A percentile compares a stretch with the other conserved stretches of the same genome.
Conservation (phyloP, 345 rosid genomes). For the Linum trigynum region DNA sequence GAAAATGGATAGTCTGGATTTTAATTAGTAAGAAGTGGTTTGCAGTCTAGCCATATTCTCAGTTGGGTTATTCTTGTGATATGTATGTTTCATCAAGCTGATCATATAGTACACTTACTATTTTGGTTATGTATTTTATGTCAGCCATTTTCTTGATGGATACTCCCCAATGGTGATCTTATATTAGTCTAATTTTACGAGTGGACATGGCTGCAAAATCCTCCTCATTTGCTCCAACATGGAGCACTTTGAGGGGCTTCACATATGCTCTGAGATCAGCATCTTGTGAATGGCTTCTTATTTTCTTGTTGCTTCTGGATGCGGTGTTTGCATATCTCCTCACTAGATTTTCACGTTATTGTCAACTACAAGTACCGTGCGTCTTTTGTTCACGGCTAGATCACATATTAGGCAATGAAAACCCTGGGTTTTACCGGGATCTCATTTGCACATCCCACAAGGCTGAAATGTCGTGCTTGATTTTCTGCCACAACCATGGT, state of each 20-base stretch:
- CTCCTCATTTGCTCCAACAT: slow-evolving; percentile 3
- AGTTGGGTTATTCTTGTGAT: background rate
- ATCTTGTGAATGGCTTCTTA: slow-evolving; percentile 22
- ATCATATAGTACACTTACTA: slow-evolving; percentile 11
- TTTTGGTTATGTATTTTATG: slow-evolving; percentile 1
- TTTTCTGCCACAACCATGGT: slow-evolving; percentile 18
- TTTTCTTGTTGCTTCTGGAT: slow-evolving; percentile 14
- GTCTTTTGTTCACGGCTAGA: slow-evolving; percentile 23
- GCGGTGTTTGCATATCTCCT: slow-evolving; percentile 17
- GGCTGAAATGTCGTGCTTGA: slow-evolving; percentile 19
- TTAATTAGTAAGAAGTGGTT: no score
- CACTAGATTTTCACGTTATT: slow-evolving; percentile 14
- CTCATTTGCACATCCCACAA: slow-evolving; percentile 17
- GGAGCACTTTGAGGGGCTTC: slow-evolving; percentile 4
- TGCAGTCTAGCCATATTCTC: background rate
- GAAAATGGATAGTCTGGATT: background rate
- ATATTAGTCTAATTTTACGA: slow-evolving; percentile 14
- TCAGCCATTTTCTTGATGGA: slow-evolving; percentile 13
- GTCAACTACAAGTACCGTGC: slow-evolving; percentile 19
- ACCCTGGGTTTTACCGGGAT: slow-evolving; percentile 12
- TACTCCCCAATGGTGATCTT: slow-evolving; percentile 11
- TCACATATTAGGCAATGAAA: slow-evolving; percentile 15
- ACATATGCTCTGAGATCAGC: slow-evolving; percentile 10
- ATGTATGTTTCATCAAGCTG: slow-evolving; percentile 1
- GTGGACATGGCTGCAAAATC: slow-evolving; percentile 16